Base-by-base conservation (phyloP, 2,329 filamentous ascomycete genomes). In the Neofusicoccum ribis region DNA sequence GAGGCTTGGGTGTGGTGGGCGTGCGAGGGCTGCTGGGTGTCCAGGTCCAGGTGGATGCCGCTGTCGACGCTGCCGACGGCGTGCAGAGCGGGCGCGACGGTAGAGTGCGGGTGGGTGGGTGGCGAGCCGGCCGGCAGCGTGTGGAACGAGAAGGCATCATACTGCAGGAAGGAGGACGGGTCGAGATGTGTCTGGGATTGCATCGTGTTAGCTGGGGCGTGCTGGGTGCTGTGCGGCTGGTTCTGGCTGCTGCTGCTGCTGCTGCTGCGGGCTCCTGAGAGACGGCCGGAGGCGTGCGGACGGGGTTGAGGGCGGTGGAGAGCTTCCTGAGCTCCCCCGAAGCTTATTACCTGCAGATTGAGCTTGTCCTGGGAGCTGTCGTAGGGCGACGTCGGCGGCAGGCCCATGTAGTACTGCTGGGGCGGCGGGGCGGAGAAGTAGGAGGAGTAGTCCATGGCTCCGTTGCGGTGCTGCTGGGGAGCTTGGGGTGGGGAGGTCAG, bases 391-490 rank as follows among this genome's bases (percentile, higher is more conserved):
- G 73, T 76, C 3, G 75, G 74, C 17, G 82, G 77, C 66, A 84
- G 74, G 60, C 80, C 80, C 58, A 83, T 78, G 67, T 83, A 83
- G 44, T 81, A 79, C 69, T 83, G 86, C 46, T 80, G 74, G 68
- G 82, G 82, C 46, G 74, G 74, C 43, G 79, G 76, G 49, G 78
- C 71, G 39, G 78, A 75, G 69, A 83, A 87, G 74, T 84, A 86
- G 62, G 81, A 79, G 9, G 63, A 60, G 74, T 86, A 88, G 70
- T 88, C 84, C 85, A 88, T 88, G 60, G 34, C 43, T 56, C n/a
- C 14, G 43, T 5, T 3, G 27, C 23, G 5, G 44, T 3, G 20
- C 5, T 17, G 23, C 37, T 12, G 41, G 14, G 15, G 39, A 63
- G 46, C 20, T 11, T 3, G 15, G 36, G 15, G 20, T 23, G 37